Evolutionary conservation across 148 eudicot species (phyloP), one percentile per base, ranked within the genome.

Genomic region (Bassia scoparia): DNA sequence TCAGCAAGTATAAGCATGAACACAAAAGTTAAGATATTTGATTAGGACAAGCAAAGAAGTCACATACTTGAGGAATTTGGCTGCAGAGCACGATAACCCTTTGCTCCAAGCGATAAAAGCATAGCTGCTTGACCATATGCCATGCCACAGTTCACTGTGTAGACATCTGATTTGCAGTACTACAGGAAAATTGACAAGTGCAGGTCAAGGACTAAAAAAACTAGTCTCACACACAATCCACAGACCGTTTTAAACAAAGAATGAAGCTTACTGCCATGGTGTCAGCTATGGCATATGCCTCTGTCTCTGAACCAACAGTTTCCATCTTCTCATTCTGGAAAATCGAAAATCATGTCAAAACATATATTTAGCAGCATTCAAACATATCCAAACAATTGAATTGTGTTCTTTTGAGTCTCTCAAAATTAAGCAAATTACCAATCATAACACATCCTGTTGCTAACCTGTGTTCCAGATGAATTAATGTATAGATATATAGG

Each of bases 91-190:
- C 98, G 98, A 71, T 77, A 79, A 79, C 98, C 98, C 86, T 90
- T 90, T 48, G 80, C 64, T 85, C 98, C 98, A 73, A 90, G 92
- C 35, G 94, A 80, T 29, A 93, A 76, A 79, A 93, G 95, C 98
- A 93, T 87, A 41, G 96, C 98, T 80, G 98, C 98, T 87, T 90
- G 89, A 79, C 98, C 97, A 82, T 77, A 88, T 29, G 98, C 98
- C 94, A 78, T 84, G 54, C 89, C 92, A 67, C 81, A 76, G 70
- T 93, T 90, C 78, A 90, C 84, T 0, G 96, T 93, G 77, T 90
- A 89, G 61, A 93, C 89, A 58, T 87, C 83, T 46, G 98, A 68
- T 83, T 87, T 84, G 83, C 89, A 84, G 52, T 74, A 81, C 98
- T 93, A 50, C 16, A 50, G 44, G 48, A 37, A 68, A 69, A 59